phyloP scores from a whole-genome alignment of 2,329 filamentous ascomycete species.

The Arthrocladium fulminans region DNA sequence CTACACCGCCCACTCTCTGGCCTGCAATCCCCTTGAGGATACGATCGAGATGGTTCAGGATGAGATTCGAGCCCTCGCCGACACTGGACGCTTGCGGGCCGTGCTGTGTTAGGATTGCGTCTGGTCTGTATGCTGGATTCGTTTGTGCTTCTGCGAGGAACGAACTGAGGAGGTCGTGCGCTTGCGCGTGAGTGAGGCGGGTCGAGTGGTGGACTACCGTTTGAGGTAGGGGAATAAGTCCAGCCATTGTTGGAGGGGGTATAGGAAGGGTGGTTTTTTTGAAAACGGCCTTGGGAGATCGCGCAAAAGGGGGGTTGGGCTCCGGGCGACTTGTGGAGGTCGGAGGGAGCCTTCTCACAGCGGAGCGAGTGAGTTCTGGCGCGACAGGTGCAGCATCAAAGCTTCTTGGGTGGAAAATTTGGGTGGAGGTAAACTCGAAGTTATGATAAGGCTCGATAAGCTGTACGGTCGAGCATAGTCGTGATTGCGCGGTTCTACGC shows the following conservation, averaged over 20 bases:
- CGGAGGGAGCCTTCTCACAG: too few relatives aligned
- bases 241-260: conserved; percentile 11
- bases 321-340: too few relatives aligned
- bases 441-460: too few relatives aligned
- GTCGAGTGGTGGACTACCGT: conserved; percentile 16
- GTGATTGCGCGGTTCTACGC: too few relatives aligned
- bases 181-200: conserved; percentile 20
- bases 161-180: conserved; percentile 17
- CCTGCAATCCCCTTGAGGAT: conserved; percentile 20
- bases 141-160: conserved; percentile 20
- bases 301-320: too few relatives aligned
- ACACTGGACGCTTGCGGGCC: conserved; percentile 17
- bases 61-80: conserved; percentile 16
- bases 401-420: too few relatives aligned
- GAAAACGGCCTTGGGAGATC: not conserved
- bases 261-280: not conserved
- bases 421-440: too few relatives aligned
- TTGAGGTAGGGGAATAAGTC: conserved; percentile 17
- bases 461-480: too few relatives aligned
- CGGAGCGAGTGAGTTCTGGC: too few relatives aligned
- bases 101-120: conserved; percentile 37
- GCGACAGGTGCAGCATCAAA: too few relatives aligned
- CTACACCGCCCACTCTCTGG: conserved; percentile 12
- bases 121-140: conserved; percentile 40
- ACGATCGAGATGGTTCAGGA: conserved; percentile 19